Evolutionary conservation across 208 protist species (phyloP).

Genomic region (Trypanosoma theileri): DNA sequence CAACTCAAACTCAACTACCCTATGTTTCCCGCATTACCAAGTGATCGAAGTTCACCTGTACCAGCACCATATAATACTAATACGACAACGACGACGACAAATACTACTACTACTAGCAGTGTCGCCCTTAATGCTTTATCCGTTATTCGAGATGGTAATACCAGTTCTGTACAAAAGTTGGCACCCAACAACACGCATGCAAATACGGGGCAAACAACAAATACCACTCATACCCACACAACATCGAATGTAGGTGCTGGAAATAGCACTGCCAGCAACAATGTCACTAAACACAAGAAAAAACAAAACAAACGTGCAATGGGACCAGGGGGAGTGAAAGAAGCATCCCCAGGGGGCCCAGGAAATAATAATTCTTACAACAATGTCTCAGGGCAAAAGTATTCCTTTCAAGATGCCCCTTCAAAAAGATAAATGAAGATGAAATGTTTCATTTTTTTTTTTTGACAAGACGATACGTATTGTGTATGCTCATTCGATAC

Average conservation of each 20-base stretch:
- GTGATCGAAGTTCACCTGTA: conserved; percentile 5
- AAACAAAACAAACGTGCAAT: conserved; percentile 15
- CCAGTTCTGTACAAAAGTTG: conserved; percentile 2
- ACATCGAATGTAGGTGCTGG: neutral
- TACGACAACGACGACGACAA: too few species aligned
- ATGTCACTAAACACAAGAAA: conserved; percentile 14
- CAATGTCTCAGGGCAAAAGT: conserved; percentile 26
- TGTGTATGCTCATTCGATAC: neutral
- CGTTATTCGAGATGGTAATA: conserved; percentile 17
- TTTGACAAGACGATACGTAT: neutral
- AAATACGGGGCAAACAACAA: conserved; percentile 5
- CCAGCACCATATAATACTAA: conserved; percentile 3
- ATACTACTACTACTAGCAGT: conserved; percentile 8
- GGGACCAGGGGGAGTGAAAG: neutral
- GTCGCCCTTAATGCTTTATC: conserved; percentile 8
- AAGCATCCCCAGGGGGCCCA: neutral
- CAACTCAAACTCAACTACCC: conserved; percentile 11
- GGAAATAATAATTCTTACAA: conserved; percentile 13
- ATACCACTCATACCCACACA: neutral
- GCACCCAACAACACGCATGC: neutral
- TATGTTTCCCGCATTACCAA: conserved; percentile 21
- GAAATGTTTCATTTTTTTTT: neutral
- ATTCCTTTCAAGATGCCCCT: conserved; percentile 25
- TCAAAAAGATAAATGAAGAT: conserved; percentile 17
- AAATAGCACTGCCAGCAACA: neutral